Base-by-base conservation (phyloP, 2,329 filamentous ascomycete species). In the Blastomyces parvus region DNA sequence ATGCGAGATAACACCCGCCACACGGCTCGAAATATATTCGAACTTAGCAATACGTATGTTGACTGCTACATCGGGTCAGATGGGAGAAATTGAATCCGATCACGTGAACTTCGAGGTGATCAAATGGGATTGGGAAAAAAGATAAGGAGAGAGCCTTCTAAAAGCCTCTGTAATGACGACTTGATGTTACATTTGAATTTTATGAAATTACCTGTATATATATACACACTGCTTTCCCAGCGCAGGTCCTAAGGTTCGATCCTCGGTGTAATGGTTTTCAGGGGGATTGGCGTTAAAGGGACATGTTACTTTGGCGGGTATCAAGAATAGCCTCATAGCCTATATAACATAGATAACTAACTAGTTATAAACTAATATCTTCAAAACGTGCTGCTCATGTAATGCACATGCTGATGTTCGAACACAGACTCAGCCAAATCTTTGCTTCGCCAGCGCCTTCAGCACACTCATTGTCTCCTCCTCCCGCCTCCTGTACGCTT, bases 401-500 rank as follows among this genome's bases (percentile, higher is more conserved):
- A 33, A 30, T 30, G 2, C 22, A 33, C 33, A 40, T 36, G 14
- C 40, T 30, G 4, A 19, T 55, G 36, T 38, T 56, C 42, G 7
- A 5, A 1, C 27, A 13, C 11, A 6, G 5, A 9, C 36, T 73
- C 67, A 85, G 33, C 90, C 90, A 81, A 90, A 96, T 66, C 89
- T 83, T 77, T 90, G 84, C 77, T 83, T 88, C 19, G 91, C 93
- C 76, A 97, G 77, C 69, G 86, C 85, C 76, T 83, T 88, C 71
- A 97, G 71, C 82, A 90, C 91, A 59, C 85, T 85, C 81, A 97
- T 90, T 0, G 91, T 96, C 71, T 85, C 86, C 66, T 91, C 87
- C 76, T 97, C 93, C 74, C 91, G 89, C 70, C 84, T 84, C 70
- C 84, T 82, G 74, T 90, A 87, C 67, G 83, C 85, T 69, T 82